Base-by-base conservation (phyloP, 805 yeast species). In the Kuraishia ogatae region DNA sequence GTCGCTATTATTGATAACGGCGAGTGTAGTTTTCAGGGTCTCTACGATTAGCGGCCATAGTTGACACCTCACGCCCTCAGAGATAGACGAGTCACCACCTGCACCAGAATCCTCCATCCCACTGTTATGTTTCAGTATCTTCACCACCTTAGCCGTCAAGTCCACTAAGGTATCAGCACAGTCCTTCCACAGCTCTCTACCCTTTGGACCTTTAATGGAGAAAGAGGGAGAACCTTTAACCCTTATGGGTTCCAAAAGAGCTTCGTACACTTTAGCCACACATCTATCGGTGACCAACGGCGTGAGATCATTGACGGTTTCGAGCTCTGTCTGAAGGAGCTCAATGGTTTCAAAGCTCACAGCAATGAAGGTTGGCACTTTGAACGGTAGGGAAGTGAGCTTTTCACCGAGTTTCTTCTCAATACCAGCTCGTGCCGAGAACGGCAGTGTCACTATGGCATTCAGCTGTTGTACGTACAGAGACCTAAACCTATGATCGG, bases 281-380 rank as follows among this genome's bases (percentile, higher is more conserved):
- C 79, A 72, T 20, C 71, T 73, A 56, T 82, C 82, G 13, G 70
- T 63, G 1, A 84, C 54, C 24, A 79, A 68, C 0, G 68, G 61
- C 1, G 62, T 60, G 21, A 75, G 66, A 50, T 74, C 74, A 0
- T 51, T 56, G 1, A 69, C 57, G 0, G 56, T 43, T 2, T 61
- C 58, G n/a, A 86, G 54, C 47, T 75, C 74, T 1, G 58, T 57
- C 1, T 62, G 58, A n/a, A 86, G 61, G 17, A 78, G 57, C 6
- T 67, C 65, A 51, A 81, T 68, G 0, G 86, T 74, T 19, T 64
- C 61, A 53, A 75, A 76, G 60, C 91, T 79, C 1, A 83, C 69
- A 0, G 88, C 83, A 29, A 81, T 75, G 61, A 87, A 87, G 0
- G 87, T 76, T 2, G 92, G 89, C 29, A 85, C 76, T 53, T 80